Conservation (phyloP, 2,329 filamentous ascomycete species). For the Botrytis sinoallii region DNA sequence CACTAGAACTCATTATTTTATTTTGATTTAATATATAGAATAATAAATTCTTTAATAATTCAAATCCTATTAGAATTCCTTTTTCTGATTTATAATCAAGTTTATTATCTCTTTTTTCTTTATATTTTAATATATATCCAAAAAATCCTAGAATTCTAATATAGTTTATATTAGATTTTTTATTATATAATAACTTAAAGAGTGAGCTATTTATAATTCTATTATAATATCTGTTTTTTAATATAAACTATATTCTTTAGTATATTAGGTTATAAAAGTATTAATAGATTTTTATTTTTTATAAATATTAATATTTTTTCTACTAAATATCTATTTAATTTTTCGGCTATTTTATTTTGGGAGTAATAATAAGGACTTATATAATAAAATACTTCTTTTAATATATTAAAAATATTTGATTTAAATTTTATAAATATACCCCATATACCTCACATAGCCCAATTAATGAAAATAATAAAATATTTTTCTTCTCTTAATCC, state of each 20-base stretch:
- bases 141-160: not conserved
- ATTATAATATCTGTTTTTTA: not conserved
- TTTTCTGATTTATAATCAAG: not conserved
- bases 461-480: not conserved
- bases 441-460: rapidly evolving
- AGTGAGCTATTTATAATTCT: not conserved
- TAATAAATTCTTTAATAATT: not conserved
- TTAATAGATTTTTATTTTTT: not conserved
- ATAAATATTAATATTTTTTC: not conserved
- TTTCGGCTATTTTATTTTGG: not conserved
- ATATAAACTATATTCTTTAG: not conserved
- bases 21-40: not conserved
- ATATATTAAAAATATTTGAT: not conserved
- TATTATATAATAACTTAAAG: not conserved
- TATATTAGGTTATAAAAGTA: not conserved
- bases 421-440: not conserved
- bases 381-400: not conserved
- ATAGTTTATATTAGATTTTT: not conserved
- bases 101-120: not conserved
- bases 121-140: not conserved
- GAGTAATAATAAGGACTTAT: not conserved
- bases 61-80: not conserved
- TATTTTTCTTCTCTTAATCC: not conserved
- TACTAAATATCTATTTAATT: not conserved
- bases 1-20: too few relatives aligned